phyloP scores from a whole-genome alignment of 306 rosid genomes.

The Corylus americana region DNA sequence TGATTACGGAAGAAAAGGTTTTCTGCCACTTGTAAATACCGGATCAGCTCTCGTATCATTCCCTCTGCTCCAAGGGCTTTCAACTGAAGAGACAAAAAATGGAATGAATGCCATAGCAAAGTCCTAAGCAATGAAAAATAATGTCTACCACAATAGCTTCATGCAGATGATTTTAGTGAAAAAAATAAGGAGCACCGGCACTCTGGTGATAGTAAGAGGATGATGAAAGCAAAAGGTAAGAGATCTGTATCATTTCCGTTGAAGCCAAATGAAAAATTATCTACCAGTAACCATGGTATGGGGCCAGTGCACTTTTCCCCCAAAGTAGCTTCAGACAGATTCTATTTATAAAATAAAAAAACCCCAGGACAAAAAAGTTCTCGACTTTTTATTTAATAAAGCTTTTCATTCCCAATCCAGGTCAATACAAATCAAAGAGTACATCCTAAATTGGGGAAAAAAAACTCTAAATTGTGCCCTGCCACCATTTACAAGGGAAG shows the following conservation, averaged over 20 bases:
- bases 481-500: not conserved
- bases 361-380: not conserved
- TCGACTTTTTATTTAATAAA: not conserved
- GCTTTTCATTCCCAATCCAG: not conserved
- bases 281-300: not conserved
- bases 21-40: slow-evolving; percentile 71
- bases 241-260: not conserved
- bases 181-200: not conserved
- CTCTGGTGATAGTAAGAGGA: not conserved
- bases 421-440: not conserved
- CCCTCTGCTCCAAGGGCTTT: slow-evolving; percentile 82
- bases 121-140: slow-evolving; percentile 17
- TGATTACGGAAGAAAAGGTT: slow-evolving; percentile 51
- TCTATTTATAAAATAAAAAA: not conserved
- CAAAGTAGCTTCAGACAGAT: not conserved
- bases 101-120: slow-evolving; percentile 11
- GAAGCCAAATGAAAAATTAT: not conserved
- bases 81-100: slow-evolving; percentile 43
- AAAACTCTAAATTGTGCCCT: not conserved
- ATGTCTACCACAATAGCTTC: not conserved
- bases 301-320: not conserved
- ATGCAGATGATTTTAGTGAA: not conserved
- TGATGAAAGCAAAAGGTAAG: not conserved
- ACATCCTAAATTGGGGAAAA: not conserved
- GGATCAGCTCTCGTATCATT: slow-evolving; percentile 65